Evolutionary conservation across 176 grass and related monocot genomes (phyloP).

Genomic region (Ensete glaucum): DNA sequence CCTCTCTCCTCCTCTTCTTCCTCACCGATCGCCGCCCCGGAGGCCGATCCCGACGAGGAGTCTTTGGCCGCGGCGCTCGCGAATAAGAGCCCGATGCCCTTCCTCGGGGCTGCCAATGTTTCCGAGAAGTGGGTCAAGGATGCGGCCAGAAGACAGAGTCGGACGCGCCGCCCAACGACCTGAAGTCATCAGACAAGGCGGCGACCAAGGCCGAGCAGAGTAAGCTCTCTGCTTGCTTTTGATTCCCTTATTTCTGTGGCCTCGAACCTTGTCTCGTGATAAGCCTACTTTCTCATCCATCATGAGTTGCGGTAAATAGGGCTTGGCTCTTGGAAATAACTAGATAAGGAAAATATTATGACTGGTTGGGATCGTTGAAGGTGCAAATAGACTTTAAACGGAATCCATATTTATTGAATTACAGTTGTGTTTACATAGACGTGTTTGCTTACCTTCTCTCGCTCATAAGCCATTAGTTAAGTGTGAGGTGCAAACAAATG

Average conservation of each 20-base stretch:
- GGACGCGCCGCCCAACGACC: neutral
- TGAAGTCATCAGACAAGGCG: constrained; percentile 10
- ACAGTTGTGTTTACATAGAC: no score
- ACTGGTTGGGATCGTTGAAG: neutral
- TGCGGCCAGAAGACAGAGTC: constrained; percentile 10
- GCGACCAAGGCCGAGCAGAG: constrained; percentile 21
- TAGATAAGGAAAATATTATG: neutral
- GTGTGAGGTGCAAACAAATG: no score
- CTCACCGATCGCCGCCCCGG: neutral
- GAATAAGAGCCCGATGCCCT: constrained; percentile 47
- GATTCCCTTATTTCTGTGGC: neutral
- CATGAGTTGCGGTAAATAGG: neutral
- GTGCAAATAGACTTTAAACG: neutral
- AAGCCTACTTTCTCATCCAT: neutral
- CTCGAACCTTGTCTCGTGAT: neutral
- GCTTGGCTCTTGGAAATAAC: neutral
- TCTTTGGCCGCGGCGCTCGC: constrained; percentile 40
- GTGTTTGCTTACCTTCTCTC: no score
- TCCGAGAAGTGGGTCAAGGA: constrained; percentile 58
- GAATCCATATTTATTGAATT: neutral
- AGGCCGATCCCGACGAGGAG: constrained; percentile 32
- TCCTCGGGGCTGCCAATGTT: constrained; percentile 44
- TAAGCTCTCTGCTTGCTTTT: constrained; percentile 1
- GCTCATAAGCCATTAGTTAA: no score
- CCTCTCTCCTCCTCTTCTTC: neutral